Conservation (phyloP, 2,329 filamentous ascomycete species). For the Fusarium nurragi region DNA sequence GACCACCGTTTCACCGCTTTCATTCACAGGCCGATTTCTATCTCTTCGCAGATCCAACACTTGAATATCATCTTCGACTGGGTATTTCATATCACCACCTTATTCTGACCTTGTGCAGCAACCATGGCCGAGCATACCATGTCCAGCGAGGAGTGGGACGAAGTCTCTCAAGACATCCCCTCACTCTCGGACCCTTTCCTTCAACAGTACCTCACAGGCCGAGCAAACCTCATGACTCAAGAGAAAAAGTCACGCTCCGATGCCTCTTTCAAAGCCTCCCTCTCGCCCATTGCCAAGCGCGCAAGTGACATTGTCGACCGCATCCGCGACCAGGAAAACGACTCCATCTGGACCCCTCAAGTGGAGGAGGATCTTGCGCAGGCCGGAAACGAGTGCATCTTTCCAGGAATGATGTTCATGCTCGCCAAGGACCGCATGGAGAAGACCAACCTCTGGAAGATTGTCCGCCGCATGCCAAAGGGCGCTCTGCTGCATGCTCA, state of each 20-base stretch:
- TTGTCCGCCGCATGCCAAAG: constrained; percentile 88
- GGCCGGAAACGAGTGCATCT: constrained; percentile 70
- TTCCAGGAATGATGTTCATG: constrained; percentile 93
- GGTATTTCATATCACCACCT: background rate
- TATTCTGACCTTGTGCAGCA: background rate
- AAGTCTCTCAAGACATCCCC: constrained; percentile 66
- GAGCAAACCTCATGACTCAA: constrained; percentile 78
- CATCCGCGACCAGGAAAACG: constrained; percentile 81
- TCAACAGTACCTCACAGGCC: constrained; percentile 80
- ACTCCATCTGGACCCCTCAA: constrained; percentile 77
- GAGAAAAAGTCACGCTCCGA: constrained; percentile 87
- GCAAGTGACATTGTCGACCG: constrained; percentile 82
- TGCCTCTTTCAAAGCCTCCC: constrained; percentile 71
- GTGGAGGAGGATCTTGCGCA: constrained; percentile 76
- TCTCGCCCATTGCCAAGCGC: constrained; percentile 80
- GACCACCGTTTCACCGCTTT: constrained; percentile 23
- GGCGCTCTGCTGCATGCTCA: constrained; percentile 88
- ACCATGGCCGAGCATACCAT: constrained; percentile 50
- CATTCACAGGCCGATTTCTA: background rate
- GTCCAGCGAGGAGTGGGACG: constrained; percentile 68
- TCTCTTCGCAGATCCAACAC: background rate
- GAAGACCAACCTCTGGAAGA: constrained; percentile 83
- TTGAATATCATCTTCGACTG: background rate
- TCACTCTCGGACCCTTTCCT: constrained; percentile 76
- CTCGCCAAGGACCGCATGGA: constrained; percentile 89